phyloP scores from a whole-genome alignment of 1,284 basidiomycete genomes.

The Tilletia walkeri region DNA sequence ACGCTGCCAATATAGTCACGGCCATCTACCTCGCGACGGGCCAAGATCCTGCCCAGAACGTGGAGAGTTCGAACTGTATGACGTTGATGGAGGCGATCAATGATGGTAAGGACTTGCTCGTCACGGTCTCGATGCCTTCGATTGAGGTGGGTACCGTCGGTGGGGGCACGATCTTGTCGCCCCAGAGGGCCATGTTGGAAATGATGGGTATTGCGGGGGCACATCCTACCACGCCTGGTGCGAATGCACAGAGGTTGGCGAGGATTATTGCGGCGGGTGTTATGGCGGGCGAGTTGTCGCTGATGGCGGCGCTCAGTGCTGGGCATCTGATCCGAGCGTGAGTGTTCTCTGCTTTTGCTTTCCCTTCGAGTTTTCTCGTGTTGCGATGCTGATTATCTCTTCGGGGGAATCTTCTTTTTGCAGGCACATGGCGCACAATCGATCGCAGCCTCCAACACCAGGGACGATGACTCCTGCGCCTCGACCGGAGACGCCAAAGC shows the following conservation, averaged over 20 bases:
- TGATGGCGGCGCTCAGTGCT: conserved; percentile 52
- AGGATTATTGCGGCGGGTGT: conserved; percentile 54
- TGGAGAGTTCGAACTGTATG: conserved; percentile 97
- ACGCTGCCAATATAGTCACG: conserved; percentile 95
- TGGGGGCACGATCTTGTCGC: conserved; percentile 69
- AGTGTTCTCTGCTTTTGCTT: background rate
- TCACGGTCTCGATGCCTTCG: conserved; percentile 54
- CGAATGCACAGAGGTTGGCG: conserved; percentile 53
- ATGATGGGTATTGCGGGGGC: conserved; percentile 53
- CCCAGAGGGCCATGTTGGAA: conserved; percentile 52
- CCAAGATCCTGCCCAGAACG: conserved; percentile 98
- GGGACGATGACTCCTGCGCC: conserved; percentile 47
- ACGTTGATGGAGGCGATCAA: conserved; percentile 96
- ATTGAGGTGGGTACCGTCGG: conserved; percentile 72
- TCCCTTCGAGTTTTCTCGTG: background rate
- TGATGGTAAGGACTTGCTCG: conserved; percentile 79
- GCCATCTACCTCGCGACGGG: conserved; percentile 92
- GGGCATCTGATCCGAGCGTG: conserved; percentile 48
- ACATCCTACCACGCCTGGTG: conserved; percentile 47
- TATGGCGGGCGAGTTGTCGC: conserved; percentile 54
- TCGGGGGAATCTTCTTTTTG: background rate
- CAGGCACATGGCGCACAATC: conserved; percentile 54
- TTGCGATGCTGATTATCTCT: background rate
- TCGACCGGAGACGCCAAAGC: conserved; percentile 42
- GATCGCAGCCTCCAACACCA: conserved; percentile 49